Conservation (phyloP, 2,329 filamentous ascomycete species). For the Pestalotiopsis sp. region DNA sequence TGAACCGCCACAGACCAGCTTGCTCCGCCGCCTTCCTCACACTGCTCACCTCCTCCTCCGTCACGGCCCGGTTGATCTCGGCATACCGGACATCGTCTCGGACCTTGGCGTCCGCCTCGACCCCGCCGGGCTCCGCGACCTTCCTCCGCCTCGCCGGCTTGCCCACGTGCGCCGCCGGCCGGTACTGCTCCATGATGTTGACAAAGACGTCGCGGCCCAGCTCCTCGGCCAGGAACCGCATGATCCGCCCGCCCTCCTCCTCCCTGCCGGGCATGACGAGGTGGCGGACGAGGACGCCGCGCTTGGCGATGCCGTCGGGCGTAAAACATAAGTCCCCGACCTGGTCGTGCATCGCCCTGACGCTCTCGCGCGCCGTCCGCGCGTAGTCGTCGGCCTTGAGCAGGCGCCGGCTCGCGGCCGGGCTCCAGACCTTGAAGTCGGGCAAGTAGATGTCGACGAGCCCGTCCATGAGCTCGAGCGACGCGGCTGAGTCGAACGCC, state of each 20-base stretch:
- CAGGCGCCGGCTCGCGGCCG: slow-evolving; percentile 66
- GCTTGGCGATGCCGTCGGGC: slow-evolving; percentile 77
- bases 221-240: slow-evolving; percentile 74
- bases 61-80: slow-evolving; percentile 77
- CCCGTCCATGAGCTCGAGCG: slow-evolving; percentile 73
- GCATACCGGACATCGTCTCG: slow-evolving; percentile 63
- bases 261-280: slow-evolving; percentile 84
- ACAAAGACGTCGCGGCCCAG: slow-evolving; percentile 77
- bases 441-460: slow-evolving; percentile 86
- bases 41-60: slow-evolving; percentile 63
- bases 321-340: slow-evolving; percentile 86
- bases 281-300: slow-evolving; percentile 74
- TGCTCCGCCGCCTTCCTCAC: slow-evolving; percentile 70
- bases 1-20: slow-evolving; percentile 79
- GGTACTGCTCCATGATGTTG: slow-evolving; percentile 90
- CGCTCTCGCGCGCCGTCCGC: slow-evolving; percentile 71
- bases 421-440: slow-evolving; percentile 83
- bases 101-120: slow-evolving; percentile 26
- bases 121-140: slow-evolving; percentile 24
- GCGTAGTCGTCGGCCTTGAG: slow-evolving; percentile 81
- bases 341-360: slow-evolving; percentile 78
- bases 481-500: slow-evolving; percentile 75
- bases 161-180: slow-evolving; percentile 79
- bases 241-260: slow-evolving; percentile 72
- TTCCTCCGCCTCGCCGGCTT: slow-evolving; percentile 54